A percentile compares a stretch with the other conserved stretches of the same genome.
These are phyloP conservation scores for Trichosporon faecale DNA, from an alignment of 1,284 basidiomycete genomes.

Conservation along the genomic window DNA sequence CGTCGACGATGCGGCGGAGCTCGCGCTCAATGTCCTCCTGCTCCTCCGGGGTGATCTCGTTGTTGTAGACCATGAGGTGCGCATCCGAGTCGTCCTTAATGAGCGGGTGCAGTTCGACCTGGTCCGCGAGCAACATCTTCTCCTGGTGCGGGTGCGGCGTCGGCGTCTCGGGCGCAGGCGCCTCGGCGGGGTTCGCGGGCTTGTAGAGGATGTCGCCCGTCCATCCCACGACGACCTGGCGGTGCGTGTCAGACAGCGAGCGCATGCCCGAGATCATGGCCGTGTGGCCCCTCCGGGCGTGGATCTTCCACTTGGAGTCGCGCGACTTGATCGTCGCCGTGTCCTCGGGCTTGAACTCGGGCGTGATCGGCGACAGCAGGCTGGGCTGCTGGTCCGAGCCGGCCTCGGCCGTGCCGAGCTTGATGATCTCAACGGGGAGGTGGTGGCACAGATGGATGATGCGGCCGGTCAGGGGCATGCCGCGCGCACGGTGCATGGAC, in stretches of 20 bases:
- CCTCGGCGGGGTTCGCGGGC: constrained; percentile 19
- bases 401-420: constrained; percentile 26
- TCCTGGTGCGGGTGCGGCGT: neutral
- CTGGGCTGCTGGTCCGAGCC: constrained; percentile 24
- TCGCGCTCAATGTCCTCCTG: constrained; percentile 62
- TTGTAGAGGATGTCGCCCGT: constrained; percentile 71
- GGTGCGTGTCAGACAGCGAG: constrained; percentile 74
- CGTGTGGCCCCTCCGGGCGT: constrained; percentile 81
- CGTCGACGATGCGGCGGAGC: constrained; percentile 62
- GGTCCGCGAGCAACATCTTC: constrained; percentile 25
- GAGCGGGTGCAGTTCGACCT: constrained; percentile 27
- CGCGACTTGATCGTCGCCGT: constrained; percentile 35
- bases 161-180: neutral
- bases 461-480: constrained; percentile 71
- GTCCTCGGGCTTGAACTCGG: constrained; percentile 51
- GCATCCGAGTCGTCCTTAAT: constrained; percentile 6
- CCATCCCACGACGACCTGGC: constrained; percentile 91
- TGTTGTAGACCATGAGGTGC: constrained; percentile 54
- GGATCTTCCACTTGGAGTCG: constrained; percentile 66
- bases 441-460: constrained; percentile 74
- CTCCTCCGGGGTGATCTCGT: constrained; percentile 61
- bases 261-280: constrained; percentile 94
- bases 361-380: constrained; percentile 46
- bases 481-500: constrained; percentile 64
- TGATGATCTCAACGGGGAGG: constrained; percentile 50